phyloP scores from a whole-genome alignment of 495 filamentous ascomycete genomes.

The Annulohypoxylon maeteangense region DNA sequence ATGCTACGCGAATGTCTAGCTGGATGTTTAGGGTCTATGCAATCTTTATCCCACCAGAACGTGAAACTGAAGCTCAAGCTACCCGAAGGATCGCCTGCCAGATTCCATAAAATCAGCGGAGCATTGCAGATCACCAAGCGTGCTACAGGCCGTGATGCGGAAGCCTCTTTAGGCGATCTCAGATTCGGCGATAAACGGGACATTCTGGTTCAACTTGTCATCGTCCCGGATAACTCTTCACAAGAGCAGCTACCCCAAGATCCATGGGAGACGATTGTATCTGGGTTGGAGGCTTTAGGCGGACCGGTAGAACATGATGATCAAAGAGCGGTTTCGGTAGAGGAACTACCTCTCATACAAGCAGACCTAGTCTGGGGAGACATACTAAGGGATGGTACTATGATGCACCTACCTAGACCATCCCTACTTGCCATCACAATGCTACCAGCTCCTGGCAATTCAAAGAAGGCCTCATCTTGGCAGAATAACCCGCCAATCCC shows the following conservation, averaged over 20 bases:
- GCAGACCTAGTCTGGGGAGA: conserved; percentile 95
- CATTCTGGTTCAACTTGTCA: conserved; percentile 93
- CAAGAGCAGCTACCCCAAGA: conserved; percentile 91
- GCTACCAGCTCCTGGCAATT: conserved; percentile 77
- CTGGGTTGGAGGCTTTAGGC: conserved; percentile 93
- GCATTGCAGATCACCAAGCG: conserved; percentile 97
- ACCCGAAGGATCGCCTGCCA: conserved; percentile 95
- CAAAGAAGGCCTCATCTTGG: conserved; percentile 67
- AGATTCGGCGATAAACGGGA: conserved; percentile 98
- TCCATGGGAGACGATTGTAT: conserved; percentile 96
- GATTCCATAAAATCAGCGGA: conserved; percentile 98
- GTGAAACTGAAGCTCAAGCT: conserved; percentile 95
- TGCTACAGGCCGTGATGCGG: conserved; percentile 94
- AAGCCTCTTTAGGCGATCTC: conserved; percentile 91
- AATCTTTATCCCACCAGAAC: conserved; percentile 98
- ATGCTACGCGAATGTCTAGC: conserved; percentile 98
- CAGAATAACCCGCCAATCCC: conserved; percentile 86
- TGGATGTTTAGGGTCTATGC: conserved; percentile 91
- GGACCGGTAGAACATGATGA: conserved; percentile 90
- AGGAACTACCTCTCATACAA: conserved; percentile 95
- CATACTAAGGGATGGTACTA: conserved; percentile 88
- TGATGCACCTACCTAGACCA: conserved; percentile 87
- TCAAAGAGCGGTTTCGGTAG: conserved; percentile 82
- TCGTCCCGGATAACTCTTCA: conserved; percentile 85
- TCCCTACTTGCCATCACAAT: conserved; percentile 98